A percentile compares a stretch with the other conserved stretches of the same genome.
These are phyloP conservation scores for Flueggea neowawraea DNA, from an alignment of 441 rosid genomes.

Conservation along the genomic window DNA sequence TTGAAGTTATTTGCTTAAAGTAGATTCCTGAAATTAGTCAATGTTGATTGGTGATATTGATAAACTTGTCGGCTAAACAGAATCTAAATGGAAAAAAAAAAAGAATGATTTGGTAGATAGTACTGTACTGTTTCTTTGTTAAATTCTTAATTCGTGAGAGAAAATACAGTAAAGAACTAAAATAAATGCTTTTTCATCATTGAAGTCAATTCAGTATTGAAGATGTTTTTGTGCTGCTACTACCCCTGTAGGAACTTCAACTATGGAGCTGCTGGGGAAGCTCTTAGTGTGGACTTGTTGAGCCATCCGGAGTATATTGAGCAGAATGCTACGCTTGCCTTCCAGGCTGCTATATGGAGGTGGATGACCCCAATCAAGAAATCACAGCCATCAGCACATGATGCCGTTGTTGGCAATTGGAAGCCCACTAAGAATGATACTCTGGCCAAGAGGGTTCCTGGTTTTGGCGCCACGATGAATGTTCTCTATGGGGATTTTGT, in stretches of 20 bases:
- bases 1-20: too few species aligned
- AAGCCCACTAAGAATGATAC: slow-evolving; percentile 94
- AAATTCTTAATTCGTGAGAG: too few species aligned
- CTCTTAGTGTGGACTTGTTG: slow-evolving; percentile 69
- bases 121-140: too few species aligned
- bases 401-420: slow-evolving; percentile 76
- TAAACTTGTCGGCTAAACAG: too few species aligned
- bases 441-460: slow-evolving; percentile 63
- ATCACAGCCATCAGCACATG: slow-evolving; percentile 84
- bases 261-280: slow-evolving; percentile 79
- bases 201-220: too few species aligned
- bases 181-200: too few species aligned
- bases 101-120: too few species aligned
- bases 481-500: slow-evolving; percentile 69
- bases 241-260: slow-evolving; percentile 71
- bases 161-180: too few species aligned
- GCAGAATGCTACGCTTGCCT: slow-evolving; percentile 93
- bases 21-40: too few species aligned
- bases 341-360: slow-evolving; percentile 86
- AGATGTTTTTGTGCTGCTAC: background rate
- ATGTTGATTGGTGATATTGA: too few species aligned
- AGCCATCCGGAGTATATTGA: slow-evolving; percentile 87
- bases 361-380: slow-evolving; percentile 91
- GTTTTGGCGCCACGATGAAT: slow-evolving; percentile 88
- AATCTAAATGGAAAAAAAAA: too few species aligned